Evolutionary conservation across 768 basidiomycete genomes (phyloP).

Genomic region (Infundibulicybe gibba): DNA sequence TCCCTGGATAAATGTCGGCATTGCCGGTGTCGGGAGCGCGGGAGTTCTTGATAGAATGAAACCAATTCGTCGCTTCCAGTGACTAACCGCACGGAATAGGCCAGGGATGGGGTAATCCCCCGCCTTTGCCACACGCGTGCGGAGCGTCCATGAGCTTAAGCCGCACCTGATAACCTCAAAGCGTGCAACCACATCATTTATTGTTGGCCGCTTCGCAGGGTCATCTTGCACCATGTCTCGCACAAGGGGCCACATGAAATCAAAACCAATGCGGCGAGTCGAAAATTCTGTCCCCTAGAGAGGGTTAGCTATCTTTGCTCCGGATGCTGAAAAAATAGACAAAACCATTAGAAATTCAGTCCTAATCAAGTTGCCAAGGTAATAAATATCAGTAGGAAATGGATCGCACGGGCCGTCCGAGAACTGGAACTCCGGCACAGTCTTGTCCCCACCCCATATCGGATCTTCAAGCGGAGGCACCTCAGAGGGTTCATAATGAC

Average conservation of each 20-base stretch:
- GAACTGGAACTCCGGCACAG: constrained; percentile 31
- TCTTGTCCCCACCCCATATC: constrained; percentile 36
- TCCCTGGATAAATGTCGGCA: no score
- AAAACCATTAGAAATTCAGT: neutral
- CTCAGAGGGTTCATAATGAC: constrained; percentile 18
- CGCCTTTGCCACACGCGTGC: constrained; percentile 20
- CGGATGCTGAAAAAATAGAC: neutral
- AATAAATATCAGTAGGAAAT: constrained; percentile 41
- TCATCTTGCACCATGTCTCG: constrained; percentile 27
- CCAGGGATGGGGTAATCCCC: constrained; percentile 9
- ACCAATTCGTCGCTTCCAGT: constrained; percentile 20
- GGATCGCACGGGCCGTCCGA: constrained; percentile 23
- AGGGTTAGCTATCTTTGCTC: neutral
- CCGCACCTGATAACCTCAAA: constrained; percentile 16
- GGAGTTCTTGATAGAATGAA: constrained; percentile 5
- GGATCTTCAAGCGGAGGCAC: constrained; percentile 16
- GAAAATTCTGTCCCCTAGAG: constrained; percentile 7
- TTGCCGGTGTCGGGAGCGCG: neutral
- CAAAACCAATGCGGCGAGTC: constrained; percentile 13
- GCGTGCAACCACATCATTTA: constrained; percentile 20
- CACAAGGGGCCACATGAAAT: constrained; percentile 25
- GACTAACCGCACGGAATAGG: constrained; percentile 5
- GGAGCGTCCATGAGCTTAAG: constrained; percentile 20
- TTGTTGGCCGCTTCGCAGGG: constrained; percentile 24
- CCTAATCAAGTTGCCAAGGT: constrained; percentile 29